phyloP scores from a whole-genome alignment of 2,329 filamentous ascomycete genomes.

The Onygenales sp. region DNA sequence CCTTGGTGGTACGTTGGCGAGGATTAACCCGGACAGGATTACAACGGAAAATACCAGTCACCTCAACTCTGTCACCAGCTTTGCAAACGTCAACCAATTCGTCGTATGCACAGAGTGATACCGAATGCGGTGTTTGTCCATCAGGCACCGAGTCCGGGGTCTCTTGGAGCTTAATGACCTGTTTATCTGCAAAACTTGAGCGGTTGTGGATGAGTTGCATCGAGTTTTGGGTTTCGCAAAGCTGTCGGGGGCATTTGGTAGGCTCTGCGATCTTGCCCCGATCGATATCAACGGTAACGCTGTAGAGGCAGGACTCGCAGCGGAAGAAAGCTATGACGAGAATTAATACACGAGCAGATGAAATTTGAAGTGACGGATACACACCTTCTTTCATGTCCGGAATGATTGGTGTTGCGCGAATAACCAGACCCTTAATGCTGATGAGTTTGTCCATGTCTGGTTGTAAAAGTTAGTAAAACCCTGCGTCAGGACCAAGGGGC shows the following conservation, averaged over 20 bases:
- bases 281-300: constrained; percentile 81
- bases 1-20: constrained; percentile 82
- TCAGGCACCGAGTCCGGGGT: constrained; percentile 91
- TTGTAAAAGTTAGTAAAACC: background rate
- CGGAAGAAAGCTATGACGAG: constrained; percentile 71
- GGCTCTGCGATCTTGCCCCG: constrained; percentile 94
- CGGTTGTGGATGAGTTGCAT: constrained; percentile 99
- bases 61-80: constrained; percentile 87
- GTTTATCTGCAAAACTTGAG: constrained; percentile 90
- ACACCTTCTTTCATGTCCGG: constrained; percentile 88
- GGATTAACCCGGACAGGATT: constrained; percentile 92
- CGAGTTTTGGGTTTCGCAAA: constrained; percentile 79
- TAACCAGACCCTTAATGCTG: constrained; percentile 90
- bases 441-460: constrained; percentile 91
- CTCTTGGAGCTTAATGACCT: constrained; percentile 97
- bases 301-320: constrained; percentile 87
- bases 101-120: constrained; percentile 92
- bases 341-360: constrained; percentile 10
- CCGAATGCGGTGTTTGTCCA: constrained; percentile 93
- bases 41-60: constrained; percentile 94
- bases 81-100: constrained; percentile 97
- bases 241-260: constrained; percentile 72
- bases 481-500: background rate
- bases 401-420: constrained; percentile 89
- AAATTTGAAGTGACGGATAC: background rate